Conservation (phyloP, 768 basidiomycete species). For the Psilocybe azurescens region DNA sequence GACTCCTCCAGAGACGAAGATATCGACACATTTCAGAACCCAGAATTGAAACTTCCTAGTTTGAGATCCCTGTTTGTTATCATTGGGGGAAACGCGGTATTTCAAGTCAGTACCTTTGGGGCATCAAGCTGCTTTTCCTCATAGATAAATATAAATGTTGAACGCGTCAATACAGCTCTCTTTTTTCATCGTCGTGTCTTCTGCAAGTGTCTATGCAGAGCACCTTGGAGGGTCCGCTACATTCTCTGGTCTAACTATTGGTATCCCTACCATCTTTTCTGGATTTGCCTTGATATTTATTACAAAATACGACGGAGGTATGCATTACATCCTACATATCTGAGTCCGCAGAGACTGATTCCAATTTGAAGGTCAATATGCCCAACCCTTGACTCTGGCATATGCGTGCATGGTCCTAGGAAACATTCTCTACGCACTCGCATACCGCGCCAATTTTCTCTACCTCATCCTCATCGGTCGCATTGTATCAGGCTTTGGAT, state of each 20-base stretch:
- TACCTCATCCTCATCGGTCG: slow-evolving; percentile 76
- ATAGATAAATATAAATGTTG: neutral
- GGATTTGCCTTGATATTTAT: slow-evolving; percentile 63
- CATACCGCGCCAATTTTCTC: slow-evolving; percentile 62
- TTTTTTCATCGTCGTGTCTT: slow-evolving; percentile 74
- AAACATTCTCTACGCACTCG: slow-evolving; percentile 63
- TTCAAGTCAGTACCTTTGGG: slow-evolving; percentile 27
- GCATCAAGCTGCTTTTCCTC: neutral
- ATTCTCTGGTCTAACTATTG: slow-evolving; percentile 71
- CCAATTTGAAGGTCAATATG: slow-evolving; percentile 58
- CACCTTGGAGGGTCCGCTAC: slow-evolving; percentile 70
- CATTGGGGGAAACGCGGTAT: slow-evolving; percentile 33
- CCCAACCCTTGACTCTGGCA: slow-evolving; percentile 55
- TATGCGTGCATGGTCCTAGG: slow-evolving; percentile 60
- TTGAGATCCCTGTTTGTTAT: slow-evolving; percentile 30
- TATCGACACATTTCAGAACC: slow-evolving; percentile 9
- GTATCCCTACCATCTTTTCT: slow-evolving; percentile 68
- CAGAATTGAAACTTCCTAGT: slow-evolving; percentile 35
- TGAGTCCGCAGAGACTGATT: neutral
- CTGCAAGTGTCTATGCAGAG: slow-evolving; percentile 65
- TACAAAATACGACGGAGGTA: slow-evolving; percentile 60
- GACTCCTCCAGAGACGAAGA: slow-evolving; percentile 9
- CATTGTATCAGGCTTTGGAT: slow-evolving; percentile 65
- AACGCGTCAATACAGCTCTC: slow-evolving; percentile 46
- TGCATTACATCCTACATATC: slow-evolving; percentile 10